Evolutionary conservation across 495 filamentous ascomycete genomes (phyloP), one percentile per base, ranked within the genome.

Genomic region (Neurospora sp.): DNA sequence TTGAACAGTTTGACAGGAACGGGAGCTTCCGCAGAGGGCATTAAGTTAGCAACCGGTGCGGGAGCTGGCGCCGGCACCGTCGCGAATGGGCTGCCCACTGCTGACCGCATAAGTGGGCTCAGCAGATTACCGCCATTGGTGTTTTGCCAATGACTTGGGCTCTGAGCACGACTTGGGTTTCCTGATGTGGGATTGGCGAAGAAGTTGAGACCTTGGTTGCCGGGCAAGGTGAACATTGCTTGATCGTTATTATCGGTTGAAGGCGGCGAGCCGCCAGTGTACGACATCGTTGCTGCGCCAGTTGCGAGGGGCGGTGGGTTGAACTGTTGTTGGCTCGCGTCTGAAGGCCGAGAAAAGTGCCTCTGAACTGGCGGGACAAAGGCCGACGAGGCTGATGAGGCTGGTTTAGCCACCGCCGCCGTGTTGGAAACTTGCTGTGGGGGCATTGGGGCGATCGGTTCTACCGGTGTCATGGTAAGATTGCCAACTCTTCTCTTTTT

Each of bases 61-160:
- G 54, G 54, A 37, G 54, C 54, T 31, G 54, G 54, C 14, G 54
- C 54, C 14, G 54, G 54, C 14, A 27, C 54, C 1, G 54, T 66
- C 14, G 54, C 54, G 54, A 66, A 66, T 10, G 54, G 54, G 14
- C 54, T 66, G 54, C 54, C 54, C 7, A 66, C 90, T 88, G 27
- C 94, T 93, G 41, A 88, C 87, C 12, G 92, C 88, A 18, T 84
- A 83, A 23, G 80, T 76, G 1, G 48, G 46, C 9, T 76, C 77
- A 41, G 78, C 14, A 66, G 18, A 66, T 66, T 66, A 35, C 27
- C 27, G 23, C 54, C 54, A 66, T 66, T 35, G 12, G 54, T 35
- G 54, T 66, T 66, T 18, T 66, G 54, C 54, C 54, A 66, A 37
- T 66, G 54, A 37, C 20, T 73, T 23, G 76, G 76, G 62, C 74